phyloP scores from a whole-genome alignment of 1,139 yeast genomes.

The Pichia sp. region DNA sequence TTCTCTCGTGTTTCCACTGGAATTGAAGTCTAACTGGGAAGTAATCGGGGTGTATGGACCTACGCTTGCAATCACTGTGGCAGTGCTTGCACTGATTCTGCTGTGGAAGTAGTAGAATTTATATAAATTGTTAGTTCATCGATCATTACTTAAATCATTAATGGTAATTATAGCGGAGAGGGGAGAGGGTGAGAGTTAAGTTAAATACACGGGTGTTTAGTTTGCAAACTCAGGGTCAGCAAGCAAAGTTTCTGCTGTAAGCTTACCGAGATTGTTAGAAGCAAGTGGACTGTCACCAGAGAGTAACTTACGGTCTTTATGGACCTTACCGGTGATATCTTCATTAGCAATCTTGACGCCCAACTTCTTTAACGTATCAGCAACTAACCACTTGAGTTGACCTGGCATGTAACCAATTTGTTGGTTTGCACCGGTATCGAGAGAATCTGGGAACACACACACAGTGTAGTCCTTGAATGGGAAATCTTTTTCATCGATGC shows the following conservation, averaged over 20 bases:
- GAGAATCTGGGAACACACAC: conserved; percentile 10
- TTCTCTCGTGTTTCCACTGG: conserved; percentile 16
- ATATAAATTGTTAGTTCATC: no score
- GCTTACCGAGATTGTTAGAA: conserved; percentile 10
- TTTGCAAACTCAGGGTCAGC: conserved; percentile 6
- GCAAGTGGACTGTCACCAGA: conserved; percentile 13
- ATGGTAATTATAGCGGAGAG: no score
- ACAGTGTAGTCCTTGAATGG: conserved; percentile 10
- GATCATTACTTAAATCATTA: no score
- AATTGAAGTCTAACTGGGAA: conserved; percentile 12
- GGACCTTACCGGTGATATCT: conserved; percentile 9
- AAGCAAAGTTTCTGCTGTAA: conserved; percentile 10
- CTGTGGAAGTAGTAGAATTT: not conserved
- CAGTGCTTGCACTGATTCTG: not conserved
- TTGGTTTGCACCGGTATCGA: conserved; percentile 11
- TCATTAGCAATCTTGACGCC: conserved; percentile 8
- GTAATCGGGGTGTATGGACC: conserved; percentile 6
- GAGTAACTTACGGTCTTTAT: conserved; percentile 7
- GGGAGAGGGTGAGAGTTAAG: no score
- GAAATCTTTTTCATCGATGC: conserved; percentile 4
- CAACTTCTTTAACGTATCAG: conserved; percentile 3
- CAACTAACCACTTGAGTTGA: conserved; percentile 11
- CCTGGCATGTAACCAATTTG: conserved; percentile 14
- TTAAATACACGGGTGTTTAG: no score
- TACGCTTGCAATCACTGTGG: not conserved